Evolutionary conservation across 2,329 filamentous ascomycete genomes (phyloP), one percentile per base, ranked within the genome.

Genomic region (Cryphonectria radicalis): DNA sequence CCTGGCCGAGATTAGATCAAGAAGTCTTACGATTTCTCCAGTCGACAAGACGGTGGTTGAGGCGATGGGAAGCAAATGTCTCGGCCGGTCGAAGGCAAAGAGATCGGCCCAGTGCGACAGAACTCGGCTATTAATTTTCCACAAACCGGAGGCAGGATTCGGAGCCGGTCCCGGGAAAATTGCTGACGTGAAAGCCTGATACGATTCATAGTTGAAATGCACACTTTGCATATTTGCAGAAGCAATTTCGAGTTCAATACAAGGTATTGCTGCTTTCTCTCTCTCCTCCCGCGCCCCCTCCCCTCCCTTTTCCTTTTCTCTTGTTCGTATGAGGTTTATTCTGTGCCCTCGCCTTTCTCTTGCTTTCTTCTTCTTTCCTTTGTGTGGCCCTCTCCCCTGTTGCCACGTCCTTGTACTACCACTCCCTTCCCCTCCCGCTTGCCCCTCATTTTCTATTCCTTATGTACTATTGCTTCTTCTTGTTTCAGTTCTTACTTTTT

Each of bases 91-190:
- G 8, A 42, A 13, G n/a, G 17, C 42, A 43, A 10, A 42, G 40
- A 46, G 40, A 14, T 43, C 62, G 62, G 10, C 40, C n/a, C 37
- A 25, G n/a, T 28, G 25, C 13, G 19, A 19, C 2, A 62, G 28
- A 32, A 25, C 60, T 40, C 60, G 60, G 60, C 25, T 42, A 4
- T 10, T 37, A 55, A 66, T 66, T 66, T 66, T 66, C 63, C 63
- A 66, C 63, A 66, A 66, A 66, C 43, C 63, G 42, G 63, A 59
- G 55, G 25, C 28, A 59, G 55, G 13, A 59, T 10, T 32, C 55
- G 28, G 55, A 32, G 55, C 55, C 55, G 55, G 28, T 22, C 3
- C 28, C 55, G 28, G 14, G 25, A 3, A 57, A 28, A 13, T 7
- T 25, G 53, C 53, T 19, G 14, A 59, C 53, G 14, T 17, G 53